These are phyloP conservation scores for Ajuga reptans DNA, from an alignment of 305 asterid genomes.

Conservation along the genomic window DNA sequence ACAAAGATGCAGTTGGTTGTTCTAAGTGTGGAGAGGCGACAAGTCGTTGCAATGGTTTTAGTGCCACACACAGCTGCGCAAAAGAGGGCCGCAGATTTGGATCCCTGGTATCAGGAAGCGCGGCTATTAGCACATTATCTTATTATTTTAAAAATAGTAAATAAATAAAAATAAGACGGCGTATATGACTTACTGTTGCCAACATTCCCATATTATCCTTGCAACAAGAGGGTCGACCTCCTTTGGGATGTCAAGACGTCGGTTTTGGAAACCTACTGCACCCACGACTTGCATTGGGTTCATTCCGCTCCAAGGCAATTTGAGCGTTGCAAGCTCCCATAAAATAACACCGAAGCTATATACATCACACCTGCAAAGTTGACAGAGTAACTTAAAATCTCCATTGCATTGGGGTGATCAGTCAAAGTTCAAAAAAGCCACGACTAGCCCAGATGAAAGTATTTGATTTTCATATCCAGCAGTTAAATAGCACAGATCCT, in stretches of 20 bases:
- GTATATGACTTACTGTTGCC: slow-evolving; percentile 65
- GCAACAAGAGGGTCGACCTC: slow-evolving; percentile 90
- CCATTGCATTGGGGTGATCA: neutral
- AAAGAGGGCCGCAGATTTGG: slow-evolving; percentile 96
- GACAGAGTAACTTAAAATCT: neutral
- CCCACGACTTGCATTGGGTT: slow-evolving; percentile 99
- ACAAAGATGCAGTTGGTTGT: slow-evolving; percentile 42
- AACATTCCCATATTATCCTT: slow-evolving; percentile 93
- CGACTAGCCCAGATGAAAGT: neutral
- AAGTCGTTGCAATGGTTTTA: slow-evolving; percentile 90
- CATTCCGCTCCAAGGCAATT: slow-evolving; percentile 98
- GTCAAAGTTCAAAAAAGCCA: neutral
- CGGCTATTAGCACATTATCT: neutral
- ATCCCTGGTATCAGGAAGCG: slow-evolving; percentile 42
- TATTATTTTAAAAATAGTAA: too few relatives aligned
- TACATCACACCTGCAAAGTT: slow-evolving; percentile 73
- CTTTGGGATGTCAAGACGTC: slow-evolving; percentile 91
- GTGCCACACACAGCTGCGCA: slow-evolving; percentile 76
- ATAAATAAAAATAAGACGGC: neutral
- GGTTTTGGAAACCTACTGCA: slow-evolving; percentile 96
- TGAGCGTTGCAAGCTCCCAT: slow-evolving; percentile 94
- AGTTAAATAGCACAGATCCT: too few relatives aligned
- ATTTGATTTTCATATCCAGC: too few relatives aligned
- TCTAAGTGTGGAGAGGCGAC: slow-evolving; percentile 52
- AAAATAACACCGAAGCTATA: slow-evolving; percentile 94